phyloP scores from a whole-genome alignment of 176 grass and related monocot genomes.

The Oryza coarctata region DNA sequence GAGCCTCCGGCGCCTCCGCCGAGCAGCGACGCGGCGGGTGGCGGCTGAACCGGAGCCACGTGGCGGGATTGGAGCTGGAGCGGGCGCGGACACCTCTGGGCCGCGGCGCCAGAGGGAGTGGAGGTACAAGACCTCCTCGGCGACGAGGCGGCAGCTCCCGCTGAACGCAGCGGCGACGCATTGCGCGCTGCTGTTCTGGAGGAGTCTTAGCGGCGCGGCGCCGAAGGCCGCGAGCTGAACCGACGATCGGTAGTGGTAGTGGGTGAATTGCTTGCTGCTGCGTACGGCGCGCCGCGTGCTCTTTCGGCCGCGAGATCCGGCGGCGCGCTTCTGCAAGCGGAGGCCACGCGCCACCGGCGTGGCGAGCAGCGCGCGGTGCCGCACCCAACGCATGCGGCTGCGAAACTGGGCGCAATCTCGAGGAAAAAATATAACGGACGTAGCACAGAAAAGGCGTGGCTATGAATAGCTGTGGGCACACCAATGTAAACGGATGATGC shows the following conservation, averaged over 20 bases:
- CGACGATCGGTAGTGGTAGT: too few relatives aligned
- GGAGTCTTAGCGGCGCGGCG: background rate
- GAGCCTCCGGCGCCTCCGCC: background rate
- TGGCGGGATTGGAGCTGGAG: background rate
- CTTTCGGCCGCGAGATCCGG: too few relatives aligned
- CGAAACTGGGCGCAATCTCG: too few relatives aligned
- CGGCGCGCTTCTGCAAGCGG: too few relatives aligned
- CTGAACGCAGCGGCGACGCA: background rate
- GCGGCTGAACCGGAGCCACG: background rate
- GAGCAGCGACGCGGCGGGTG: background rate
- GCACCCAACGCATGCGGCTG: too few relatives aligned
- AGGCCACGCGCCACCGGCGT: too few relatives aligned
- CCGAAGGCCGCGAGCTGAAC: background rate
- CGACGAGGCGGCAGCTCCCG: background rate
- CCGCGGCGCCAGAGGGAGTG: slow-evolving; percentile 68
- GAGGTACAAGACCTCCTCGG: slow-evolving; percentile 63
- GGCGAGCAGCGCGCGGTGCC: too few relatives aligned
- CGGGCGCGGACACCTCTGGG: background rate
- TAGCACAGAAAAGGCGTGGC: too few relatives aligned
- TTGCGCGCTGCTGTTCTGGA: background rate
- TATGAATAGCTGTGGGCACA: too few relatives aligned
- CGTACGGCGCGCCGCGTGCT: too few relatives aligned
- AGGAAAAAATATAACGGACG: too few relatives aligned
- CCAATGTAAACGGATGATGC: background rate
- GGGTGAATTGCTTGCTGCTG: too few relatives aligned